Base-by-base conservation (phyloP, 2,329 filamentous ascomycete species). In the Xylaria arbuscula region DNA sequence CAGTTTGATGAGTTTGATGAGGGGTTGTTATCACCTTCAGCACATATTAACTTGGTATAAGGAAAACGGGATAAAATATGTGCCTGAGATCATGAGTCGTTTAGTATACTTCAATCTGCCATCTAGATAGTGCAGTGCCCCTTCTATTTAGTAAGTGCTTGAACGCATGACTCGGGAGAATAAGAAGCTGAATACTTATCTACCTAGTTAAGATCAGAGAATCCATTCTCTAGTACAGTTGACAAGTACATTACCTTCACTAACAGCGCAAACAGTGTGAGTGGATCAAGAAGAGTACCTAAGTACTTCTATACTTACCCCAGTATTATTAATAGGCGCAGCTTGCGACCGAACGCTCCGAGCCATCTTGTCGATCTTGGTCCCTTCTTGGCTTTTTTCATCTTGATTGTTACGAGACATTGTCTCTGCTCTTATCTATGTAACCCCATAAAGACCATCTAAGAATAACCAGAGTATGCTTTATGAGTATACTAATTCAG, bases 261-360 rank as follows among this genome's bases (percentile, higher is more conserved):
- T 51, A 24, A 47, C 36, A 50, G 34, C 47, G 38, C 34, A 59
- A 32, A 56, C 48, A 40, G 62, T 68, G 62, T 65, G 66, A 19
- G 62, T 65, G 66, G 66, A 51, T 40, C 34, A 28, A 28, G 28
- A 28, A 7, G 19, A 60, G 19, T 51, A 19, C n/a, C 51, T n/a
- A n/a, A n/a, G n/a, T n/a, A n/a, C n/a, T n/a, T n/a, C n/a, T 55
- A 19, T 55, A 55, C n/a, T 53, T 42, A n/a, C 36, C 40, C 58
- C 54, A 53, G 55, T 40, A 50, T 62, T 65, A 64, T 63, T 22
- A 28, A 22, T 51, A 70, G 53, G 62, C 68, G 68, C 64, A 62
- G 68, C 67, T 67, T 56, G 68, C 68, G 64, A 64, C 58, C 34
- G 42, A 19, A 53, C 50, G 38, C 19, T 19, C 40, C 40, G 15